A percentile compares a stretch with the other conserved stretches of the same genome.
phyloP scores from a whole-genome alignment of 139 green algal species.

The Picochlorum sp. region DNA sequence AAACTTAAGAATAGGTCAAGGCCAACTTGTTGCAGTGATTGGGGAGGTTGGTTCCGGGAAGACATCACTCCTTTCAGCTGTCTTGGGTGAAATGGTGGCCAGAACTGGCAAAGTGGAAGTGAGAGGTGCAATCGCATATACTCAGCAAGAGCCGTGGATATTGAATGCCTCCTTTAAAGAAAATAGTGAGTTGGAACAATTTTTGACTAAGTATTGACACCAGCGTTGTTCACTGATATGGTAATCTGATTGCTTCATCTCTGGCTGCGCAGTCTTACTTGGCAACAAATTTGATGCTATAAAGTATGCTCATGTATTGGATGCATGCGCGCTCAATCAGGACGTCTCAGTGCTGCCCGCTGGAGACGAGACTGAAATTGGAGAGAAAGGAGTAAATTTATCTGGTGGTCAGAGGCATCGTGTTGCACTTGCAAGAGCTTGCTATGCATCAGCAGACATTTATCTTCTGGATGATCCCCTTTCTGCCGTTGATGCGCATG shows the following conservation, averaged over 20 bases:
- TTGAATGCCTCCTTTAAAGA: constrained; percentile 54
- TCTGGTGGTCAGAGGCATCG: constrained; percentile 29
- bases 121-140: constrained; percentile 44
- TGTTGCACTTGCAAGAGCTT: constrained; percentile 64
- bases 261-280: too few relatives aligned
- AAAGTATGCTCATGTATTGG: constrained; percentile 38
- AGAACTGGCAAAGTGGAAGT: constrained; percentile 3
- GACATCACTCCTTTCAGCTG: constrained; percentile 42
- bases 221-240: too few relatives aligned
- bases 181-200: constrained; percentile 74
- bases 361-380: constrained; percentile 26
- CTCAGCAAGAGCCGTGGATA: constrained; percentile 71
- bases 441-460: constrained; percentile 57
- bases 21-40: constrained; percentile 38
- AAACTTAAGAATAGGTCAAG: constrained; percentile 16
- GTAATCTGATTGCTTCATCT: too few relatives aligned
- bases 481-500: constrained; percentile 79
- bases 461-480: constrained; percentile 90
- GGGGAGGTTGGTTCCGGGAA: constrained; percentile 50
- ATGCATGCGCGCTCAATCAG: constrained; percentile 41
- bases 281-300: constrained; percentile 26
- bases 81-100: constrained; percentile 44
- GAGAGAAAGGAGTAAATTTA: constrained; percentile 51
- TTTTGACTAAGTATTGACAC: too few relatives aligned
- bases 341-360: constrained; percentile 37